Base-by-base conservation (phyloP, 176 grass and related monocot species). In the Phyllostachys edulis region DNA sequence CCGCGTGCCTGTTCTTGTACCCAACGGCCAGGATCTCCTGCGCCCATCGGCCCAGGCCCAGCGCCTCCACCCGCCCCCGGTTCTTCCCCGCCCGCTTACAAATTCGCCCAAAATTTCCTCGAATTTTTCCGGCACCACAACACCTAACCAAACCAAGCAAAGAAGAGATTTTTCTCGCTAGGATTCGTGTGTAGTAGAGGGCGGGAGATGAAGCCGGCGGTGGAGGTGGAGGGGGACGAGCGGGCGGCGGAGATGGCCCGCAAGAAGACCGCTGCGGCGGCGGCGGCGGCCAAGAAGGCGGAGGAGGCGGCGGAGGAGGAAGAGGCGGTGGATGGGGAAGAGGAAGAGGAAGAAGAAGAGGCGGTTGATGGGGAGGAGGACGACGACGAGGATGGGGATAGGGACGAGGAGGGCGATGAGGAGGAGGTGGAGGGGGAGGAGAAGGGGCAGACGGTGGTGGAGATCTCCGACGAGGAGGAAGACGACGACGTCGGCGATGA, bases 71-170 rank as follows among this genome's bases (percentile, higher is more conserved):
- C 27, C 15, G 72, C 78, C 84, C 67, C 34, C 21, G 52, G 84
- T 83, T 87, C 84, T 71, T 86, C 84, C 61, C 69, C 75, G 67
- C 49, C 27, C 63, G 80, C 75, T 77, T 90, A 90, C 89, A 90
- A 90, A 90, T 87, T 90, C 84, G n/a, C 73, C 71, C 88, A 78
- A 79, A 90, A 11, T 83, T 90, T 83, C 29, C 66, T 32, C 26
- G 0, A 17, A 87, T 7, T 50, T 82, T 82, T 63, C 23, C 32
- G 39, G n/a, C 54, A 73, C 65, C 64, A 67, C 29, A 51, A 52
- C 65, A 18, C 61, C 50, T n/a, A 74, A 49, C 46, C 59, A 2
- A 74, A 15, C 17, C 76, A 70, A 82, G 60, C 63, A 8, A 20
- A n/a, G 11, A 14, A 42, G 40, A 39, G 26, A 38, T 86, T 80